Evolutionary conservation across 2,329 filamentous ascomycete species (phyloP).

Genomic region (Diaporthe batatas): DNA sequence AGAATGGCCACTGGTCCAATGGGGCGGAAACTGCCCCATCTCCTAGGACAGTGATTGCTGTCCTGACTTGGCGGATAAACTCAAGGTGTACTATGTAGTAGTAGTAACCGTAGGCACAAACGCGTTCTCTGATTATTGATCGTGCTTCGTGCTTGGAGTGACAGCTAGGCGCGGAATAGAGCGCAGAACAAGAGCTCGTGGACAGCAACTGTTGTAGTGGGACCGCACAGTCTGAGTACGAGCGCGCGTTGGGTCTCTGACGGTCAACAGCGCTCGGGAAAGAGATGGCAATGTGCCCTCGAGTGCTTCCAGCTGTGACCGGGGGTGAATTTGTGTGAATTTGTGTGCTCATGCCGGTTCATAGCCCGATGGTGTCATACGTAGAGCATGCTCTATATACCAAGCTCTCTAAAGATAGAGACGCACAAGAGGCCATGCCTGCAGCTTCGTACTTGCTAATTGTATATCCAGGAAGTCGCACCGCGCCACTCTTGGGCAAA

Average conservation of each 20-base stretch:
- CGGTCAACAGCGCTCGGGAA: background rate
- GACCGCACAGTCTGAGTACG: background rate
- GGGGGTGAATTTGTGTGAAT: too few relatives aligned
- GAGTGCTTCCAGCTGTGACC: background rate
- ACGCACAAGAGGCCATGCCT: background rate
- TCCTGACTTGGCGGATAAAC: too few relatives aligned
- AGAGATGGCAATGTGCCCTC: background rate
- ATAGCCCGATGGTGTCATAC: background rate
- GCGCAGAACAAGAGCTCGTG: background rate
- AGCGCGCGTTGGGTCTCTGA: too few relatives aligned
- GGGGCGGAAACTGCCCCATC: too few relatives aligned
- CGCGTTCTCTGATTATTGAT: too few relatives aligned
- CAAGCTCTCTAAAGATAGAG: background rate
- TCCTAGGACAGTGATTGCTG: too few relatives aligned
- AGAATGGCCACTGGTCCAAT: too few relatives aligned
- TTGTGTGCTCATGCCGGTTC: background rate
- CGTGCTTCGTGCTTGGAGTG: too few relatives aligned
- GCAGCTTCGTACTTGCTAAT: slow-evolving; percentile 19
- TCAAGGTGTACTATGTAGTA: too few relatives aligned
- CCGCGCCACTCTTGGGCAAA: background rate
- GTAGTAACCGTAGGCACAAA: too few relatives aligned
- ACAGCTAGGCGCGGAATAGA: too few relatives aligned
- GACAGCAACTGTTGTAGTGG: too few relatives aligned
- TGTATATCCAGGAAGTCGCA: slow-evolving; percentile 14
- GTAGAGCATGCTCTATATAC: background rate